Evolutionary conservation across 345 rosid genomes (phyloP).

Genomic region (Limnanthes douglasii): DNA sequence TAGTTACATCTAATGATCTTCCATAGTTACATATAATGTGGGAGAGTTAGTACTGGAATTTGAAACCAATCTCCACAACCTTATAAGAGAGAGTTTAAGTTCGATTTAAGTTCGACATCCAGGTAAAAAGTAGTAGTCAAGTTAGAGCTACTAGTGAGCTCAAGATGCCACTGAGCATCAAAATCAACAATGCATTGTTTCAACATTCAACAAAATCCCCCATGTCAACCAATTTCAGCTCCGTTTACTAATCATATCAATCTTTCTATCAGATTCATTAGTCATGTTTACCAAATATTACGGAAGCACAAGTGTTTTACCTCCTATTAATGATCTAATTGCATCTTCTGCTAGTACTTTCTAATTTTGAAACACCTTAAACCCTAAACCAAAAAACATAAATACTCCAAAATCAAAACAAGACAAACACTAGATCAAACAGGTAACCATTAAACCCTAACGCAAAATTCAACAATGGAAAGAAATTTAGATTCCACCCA

Average conservation of each 20-base stretch:
- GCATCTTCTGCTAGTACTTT: neutral
- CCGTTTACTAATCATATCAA: no score
- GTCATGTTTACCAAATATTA: neutral
- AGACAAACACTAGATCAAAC: neutral
- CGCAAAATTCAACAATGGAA: slow-evolving; percentile 1
- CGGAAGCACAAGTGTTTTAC: neutral
- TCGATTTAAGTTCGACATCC: neutral
- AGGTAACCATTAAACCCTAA: neutral
- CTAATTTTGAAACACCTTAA: neutral
- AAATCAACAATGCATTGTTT: no score
- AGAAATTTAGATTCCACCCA: slow-evolving; percentile 11
- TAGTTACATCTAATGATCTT: no score
- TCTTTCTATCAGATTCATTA: no score
- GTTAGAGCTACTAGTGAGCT: no score
- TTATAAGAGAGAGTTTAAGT: neutral
- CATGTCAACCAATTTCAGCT: no score
- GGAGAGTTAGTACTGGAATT: no score
- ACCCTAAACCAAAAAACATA: slow-evolving; percentile 8
- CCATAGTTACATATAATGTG: no score
- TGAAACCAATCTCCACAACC: no score
- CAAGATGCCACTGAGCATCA: no score
- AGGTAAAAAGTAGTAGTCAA: neutral
- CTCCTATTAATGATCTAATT: slow-evolving; percentile 4
- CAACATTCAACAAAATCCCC: no score
- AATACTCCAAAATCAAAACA: slow-evolving; percentile 1